Evolutionary conservation across 2,329 filamentous ascomycete species (phyloP).

Genomic region (Pseudocercospora fuligena): DNA sequence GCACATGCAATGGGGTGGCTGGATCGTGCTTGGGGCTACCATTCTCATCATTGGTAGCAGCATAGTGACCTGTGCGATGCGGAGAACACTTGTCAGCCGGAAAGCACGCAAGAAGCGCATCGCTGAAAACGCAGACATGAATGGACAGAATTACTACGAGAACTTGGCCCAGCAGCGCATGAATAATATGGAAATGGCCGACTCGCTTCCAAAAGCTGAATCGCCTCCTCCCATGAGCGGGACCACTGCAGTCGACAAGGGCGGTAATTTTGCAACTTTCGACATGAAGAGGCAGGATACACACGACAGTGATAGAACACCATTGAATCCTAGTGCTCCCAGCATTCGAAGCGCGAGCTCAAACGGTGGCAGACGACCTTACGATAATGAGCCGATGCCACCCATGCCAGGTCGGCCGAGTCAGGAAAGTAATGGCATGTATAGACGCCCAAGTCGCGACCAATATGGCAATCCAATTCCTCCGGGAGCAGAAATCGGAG

Average conservation of each 20-base stretch:
- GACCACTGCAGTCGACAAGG: conserved; percentile 63
- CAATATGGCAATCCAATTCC: conserved; percentile 66
- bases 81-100: conserved; percentile 84
- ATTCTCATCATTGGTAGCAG: conserved; percentile 81
- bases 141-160: conserved; percentile 84
- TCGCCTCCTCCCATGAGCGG: conserved; percentile 58
- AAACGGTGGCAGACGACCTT: conserved; percentile 41
- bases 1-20: conserved; percentile 91
- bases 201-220: conserved; percentile 52
- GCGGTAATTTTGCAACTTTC: conserved; percentile 65
- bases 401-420: conserved; percentile 43
- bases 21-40: conserved; percentile 87
- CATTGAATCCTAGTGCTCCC: conserved; percentile 67
- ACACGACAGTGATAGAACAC: conserved; percentile 68
- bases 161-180: conserved; percentile 51
- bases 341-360: conserved; percentile 53
- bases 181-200: conserved; percentile 36
- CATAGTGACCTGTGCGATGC: conserved; percentile 92
- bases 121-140: conserved; percentile 95
- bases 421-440: conserved; percentile 40
- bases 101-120: conserved; percentile 94
- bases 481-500: conserved; percentile 36
- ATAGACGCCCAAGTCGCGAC: conserved; percentile 55
- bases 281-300: conserved; percentile 63
- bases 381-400: conserved; percentile 47